Base-by-base conservation (phyloP, 352 stramenopile species). In the Thalassiosira hispida region DNA sequence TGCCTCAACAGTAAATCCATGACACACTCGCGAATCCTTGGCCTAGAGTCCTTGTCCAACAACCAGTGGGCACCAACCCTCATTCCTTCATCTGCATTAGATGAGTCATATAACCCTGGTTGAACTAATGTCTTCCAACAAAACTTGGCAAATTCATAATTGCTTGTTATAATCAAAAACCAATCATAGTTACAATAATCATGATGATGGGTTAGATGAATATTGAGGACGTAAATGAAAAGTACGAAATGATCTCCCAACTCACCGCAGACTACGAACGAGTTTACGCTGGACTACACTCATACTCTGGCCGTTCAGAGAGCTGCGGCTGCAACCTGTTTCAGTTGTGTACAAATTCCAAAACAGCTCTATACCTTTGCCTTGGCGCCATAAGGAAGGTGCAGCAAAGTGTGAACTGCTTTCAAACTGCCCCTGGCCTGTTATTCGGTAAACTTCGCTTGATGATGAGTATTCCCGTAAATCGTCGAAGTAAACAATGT, bases 81-180 rank as follows among this genome's bases (percentile, higher is more conserved):
- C 8, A 20, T 33, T 44, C 40, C 56, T 14, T 53, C 46, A 46
- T 35, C 31, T 38, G 31, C 27, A 44, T 52, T 33, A 11, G 47
- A 22, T 51, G 27, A 27, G 47, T 66, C 53, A 2, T 16, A n/a
- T 47, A 87, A 53, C 55, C 73, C n/a, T 29, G 77, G 81, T 40
- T 86, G 63, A 16, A 88, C 68, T 27, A 86, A 27, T 57, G 73
- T 66, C 27, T 74, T 86, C 81, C 84, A 90, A 46, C 80, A 88
- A 73, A 75, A 90, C 47, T 87, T 88, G 1, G 80, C 80, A 78
- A 90, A 90, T 46, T 88, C 56, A 77, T 86, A 90, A 59, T 90
- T 88, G 46, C 74, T 83, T 47, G 7, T 5, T 47, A 47, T 4
- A 16, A 3, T 47, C 14, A 52, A 42, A 25, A 65, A 40, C n/a